These are phyloP conservation scores for Candida cerambycidarum DNA, from an alignment of 805 yeast genomes.

Conservation along the genomic window DNA sequence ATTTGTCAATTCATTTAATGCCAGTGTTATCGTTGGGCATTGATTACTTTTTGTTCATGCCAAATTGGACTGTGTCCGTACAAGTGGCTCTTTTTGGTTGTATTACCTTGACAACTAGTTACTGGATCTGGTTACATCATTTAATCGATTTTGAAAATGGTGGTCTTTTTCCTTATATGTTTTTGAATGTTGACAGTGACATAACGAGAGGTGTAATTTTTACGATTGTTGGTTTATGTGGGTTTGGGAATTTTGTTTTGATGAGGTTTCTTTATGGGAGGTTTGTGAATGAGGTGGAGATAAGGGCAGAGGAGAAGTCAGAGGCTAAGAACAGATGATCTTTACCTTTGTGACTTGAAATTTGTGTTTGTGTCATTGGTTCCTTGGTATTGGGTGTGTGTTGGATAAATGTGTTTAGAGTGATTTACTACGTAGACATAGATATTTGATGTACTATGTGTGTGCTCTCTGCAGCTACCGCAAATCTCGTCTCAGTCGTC, in stretches of 20 bases:
- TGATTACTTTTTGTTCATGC: constrained; percentile 58
- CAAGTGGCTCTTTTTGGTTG: constrained; percentile 41
- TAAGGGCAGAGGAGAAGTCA: background rate
- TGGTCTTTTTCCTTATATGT: constrained; percentile 66
- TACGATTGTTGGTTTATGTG: constrained; percentile 37
- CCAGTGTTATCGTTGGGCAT: constrained; percentile 53
- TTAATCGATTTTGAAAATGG: constrained; percentile 48
- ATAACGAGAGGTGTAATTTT: constrained; percentile 49
- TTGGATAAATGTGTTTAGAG: no score
- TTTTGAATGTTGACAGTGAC: constrained; percentile 53
- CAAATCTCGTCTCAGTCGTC: no score
- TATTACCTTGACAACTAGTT: constrained; percentile 40
- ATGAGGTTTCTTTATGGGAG: constrained; percentile 25
- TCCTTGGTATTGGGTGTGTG: no score
- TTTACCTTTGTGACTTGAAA: no score
- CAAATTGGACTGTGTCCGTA: constrained; percentile 36
- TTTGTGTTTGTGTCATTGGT: no score
- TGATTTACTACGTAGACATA: no score
- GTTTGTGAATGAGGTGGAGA: constrained; percentile 3
- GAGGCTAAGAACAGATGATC: background rate
- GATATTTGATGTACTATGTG: no score
- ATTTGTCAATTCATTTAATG: constrained; percentile 57
- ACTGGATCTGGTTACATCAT: constrained; percentile 53
- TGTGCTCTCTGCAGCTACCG: no score
- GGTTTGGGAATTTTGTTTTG: constrained; percentile 31